Percentiles rank a stretch among this genome's conserved stretches.
These are phyloP conservation scores for Drechslerella coelobrocha DNA, from an alignment of 2,329 filamentous ascomycete species.

Conservation along the genomic window DNA sequence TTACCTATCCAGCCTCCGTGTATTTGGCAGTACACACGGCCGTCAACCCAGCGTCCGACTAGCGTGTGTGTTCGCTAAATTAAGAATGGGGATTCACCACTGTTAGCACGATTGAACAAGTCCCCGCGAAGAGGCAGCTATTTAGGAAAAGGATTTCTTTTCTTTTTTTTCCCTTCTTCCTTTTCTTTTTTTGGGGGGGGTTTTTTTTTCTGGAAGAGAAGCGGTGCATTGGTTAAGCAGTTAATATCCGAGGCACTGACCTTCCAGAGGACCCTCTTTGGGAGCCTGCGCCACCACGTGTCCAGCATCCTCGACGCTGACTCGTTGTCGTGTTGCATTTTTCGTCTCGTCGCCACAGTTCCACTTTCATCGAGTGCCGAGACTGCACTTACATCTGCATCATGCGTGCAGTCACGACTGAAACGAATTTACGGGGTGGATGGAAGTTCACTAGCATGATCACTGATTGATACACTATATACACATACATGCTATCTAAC, in stretches of 20 bases:
- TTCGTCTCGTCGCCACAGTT: not conserved
- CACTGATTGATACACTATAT: not conserved
- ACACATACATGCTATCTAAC: not conserved
- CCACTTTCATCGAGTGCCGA: not conserved
- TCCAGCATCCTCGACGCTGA: slow-evolving; percentile 37
- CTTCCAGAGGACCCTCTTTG: not conserved
- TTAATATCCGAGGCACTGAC: not conserved
- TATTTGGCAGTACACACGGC: no score
- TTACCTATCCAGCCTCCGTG: no score
- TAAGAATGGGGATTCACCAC: no score
- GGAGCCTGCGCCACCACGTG: slow-evolving; percentile 50
- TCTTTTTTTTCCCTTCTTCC: slow-evolving; percentile 10
- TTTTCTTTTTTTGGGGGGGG: slow-evolving; percentile 10
- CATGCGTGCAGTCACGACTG: not conserved
- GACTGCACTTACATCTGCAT: not conserved
- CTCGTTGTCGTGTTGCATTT: slow-evolving; percentile 51
- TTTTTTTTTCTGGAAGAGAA: slow-evolving; percentile 11
- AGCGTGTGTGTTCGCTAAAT: no score
- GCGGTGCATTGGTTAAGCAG: not conserved
- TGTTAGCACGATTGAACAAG: no score
- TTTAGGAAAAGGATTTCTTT: no score
- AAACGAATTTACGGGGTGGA: no score
- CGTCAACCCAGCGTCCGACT: no score
- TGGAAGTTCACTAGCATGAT: no score
- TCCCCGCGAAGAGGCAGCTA: no score